Evolutionary conservation across 179 eudicot species (phyloP), one percentile per base, ranked within the genome.

Genomic region (Nepenthes alata): DNA sequence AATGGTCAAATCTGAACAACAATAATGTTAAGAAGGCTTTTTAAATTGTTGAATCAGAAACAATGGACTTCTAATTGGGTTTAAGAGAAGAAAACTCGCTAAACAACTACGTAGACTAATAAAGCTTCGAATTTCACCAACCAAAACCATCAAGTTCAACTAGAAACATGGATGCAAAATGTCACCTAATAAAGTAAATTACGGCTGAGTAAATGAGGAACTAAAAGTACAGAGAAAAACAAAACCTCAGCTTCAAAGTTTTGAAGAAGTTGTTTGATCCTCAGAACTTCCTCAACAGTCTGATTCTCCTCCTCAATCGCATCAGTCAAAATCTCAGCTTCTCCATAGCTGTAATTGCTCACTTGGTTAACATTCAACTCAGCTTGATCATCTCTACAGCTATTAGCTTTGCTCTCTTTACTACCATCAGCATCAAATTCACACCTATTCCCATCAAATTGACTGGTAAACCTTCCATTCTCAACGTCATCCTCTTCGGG

Each of bases 271-370:
- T 81, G 80, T 41, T 93, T 93, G 72, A 93, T 86, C 85, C 97
- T 89, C 70, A 86, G 59, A 25, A 85, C 88, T 77, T 93, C 96
- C 8, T 70, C 84, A 78, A 72, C 58, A 66, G 81, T 59, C 70
- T 73, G 85, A 8, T 70, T 75, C 60, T 82, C 81, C 49, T 86
- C 83, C 50, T 89, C 95, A 75, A 93, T 81, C 74, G 80, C 86
- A 79, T 93, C 83, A 49, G 80, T 89, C 74, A 93, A 76, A 67
- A 95, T 95, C 80, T 93, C 97, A 35, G 85, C 96, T 39, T 85
- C 95, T 7, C 75, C 95, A 75, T 67, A 84, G 58, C 86, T 86
- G 55, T 65, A 72, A 72, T 81, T 79, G 67, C 83, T 78, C 51
- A 64, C 67, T 11, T 61, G 75, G 47, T 77, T 78, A 77, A 69